Evolutionary conservation across 257 asterid species (phyloP).

Genomic region (Prunella vulgaris): DNA sequence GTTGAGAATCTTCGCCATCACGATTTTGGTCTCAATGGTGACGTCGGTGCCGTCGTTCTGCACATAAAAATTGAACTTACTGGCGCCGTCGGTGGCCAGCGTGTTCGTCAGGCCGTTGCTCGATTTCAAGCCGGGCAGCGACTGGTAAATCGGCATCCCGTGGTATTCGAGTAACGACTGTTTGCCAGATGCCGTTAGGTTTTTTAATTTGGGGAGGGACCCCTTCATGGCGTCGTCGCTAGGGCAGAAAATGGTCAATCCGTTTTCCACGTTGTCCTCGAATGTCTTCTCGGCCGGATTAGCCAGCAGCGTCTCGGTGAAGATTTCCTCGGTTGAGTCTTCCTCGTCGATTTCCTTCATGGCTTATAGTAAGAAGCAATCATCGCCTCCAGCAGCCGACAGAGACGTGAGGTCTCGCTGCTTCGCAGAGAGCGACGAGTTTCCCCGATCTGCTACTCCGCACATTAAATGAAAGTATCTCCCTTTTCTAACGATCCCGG

Average conservation of each 20-base stretch:
- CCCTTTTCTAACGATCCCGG: no score
- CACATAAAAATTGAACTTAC: conserved; percentile 47
- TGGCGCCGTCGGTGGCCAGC: conserved; percentile 56
- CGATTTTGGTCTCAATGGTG: conserved; percentile 38
- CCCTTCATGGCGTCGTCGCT: conserved; percentile 69
- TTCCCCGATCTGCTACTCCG: no score
- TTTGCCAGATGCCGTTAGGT: conserved; percentile 35
- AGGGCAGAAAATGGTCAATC: conserved; percentile 71
- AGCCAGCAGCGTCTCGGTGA: conserved; percentile 53
- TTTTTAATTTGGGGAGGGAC: conserved; percentile 52
- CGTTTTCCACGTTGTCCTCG: conserved; percentile 43
- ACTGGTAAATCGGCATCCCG: conserved; percentile 55
- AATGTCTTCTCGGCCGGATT: conserved; percentile 58
- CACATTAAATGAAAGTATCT: no score
- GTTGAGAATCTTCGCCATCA: conserved; percentile 48
- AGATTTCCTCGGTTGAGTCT: no score
- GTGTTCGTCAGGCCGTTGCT: conserved; percentile 57
- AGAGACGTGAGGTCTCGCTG: no score
- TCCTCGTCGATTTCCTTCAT: no score
- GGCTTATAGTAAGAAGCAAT: no score
- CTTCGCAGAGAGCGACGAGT: no score
- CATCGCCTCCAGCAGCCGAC: no score
- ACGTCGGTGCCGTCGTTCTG: conserved; percentile 58
- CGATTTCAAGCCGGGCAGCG: conserved; percentile 42
- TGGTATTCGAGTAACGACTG: conserved; percentile 45